phyloP scores from a whole-genome alignment of 2,329 filamentous ascomycete species.

The Akanthomyces uredinophilus region DNA sequence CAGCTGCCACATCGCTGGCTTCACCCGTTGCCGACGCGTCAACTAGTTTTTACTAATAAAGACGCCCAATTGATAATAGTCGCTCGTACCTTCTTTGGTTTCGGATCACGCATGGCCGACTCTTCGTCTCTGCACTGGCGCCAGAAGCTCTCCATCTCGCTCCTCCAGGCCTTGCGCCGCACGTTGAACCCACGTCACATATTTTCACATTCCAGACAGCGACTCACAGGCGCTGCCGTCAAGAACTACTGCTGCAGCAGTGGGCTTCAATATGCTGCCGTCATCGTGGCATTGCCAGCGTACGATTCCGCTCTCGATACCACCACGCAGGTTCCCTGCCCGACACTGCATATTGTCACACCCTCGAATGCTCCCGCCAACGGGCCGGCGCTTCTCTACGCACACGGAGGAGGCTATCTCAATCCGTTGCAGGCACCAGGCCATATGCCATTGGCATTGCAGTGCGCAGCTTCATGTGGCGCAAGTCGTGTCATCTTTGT shows the following conservation, averaged over 20 bases:
- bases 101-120: not conserved
- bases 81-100: not conserved
- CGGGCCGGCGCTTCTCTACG: not conserved
- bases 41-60: not conserved
- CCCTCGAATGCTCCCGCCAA: not conserved
- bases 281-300: not conserved
- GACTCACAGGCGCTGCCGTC: slow-evolving; percentile 1
- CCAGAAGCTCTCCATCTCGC: not conserved
- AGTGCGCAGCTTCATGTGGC: not conserved
- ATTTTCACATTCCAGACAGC: not conserved
- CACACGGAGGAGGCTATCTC: not conserved
- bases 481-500: not conserved
- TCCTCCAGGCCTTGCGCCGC: not conserved
- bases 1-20: not conserved
- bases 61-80: not conserved
- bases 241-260: not conserved
- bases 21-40: not conserved
- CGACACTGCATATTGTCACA: not conserved
- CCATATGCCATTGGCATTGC: slow-evolving; percentile 2
- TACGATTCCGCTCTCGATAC: not conserved
- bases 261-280: not conserved
- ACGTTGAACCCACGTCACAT: not conserved
- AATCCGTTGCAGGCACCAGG: not conserved
- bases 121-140: not conserved
- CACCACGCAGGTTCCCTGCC: not conserved